These are phyloP conservation scores for Pichia pseudocactophila DNA, from an alignment of 805 yeast species.

Conservation along the genomic window DNA sequence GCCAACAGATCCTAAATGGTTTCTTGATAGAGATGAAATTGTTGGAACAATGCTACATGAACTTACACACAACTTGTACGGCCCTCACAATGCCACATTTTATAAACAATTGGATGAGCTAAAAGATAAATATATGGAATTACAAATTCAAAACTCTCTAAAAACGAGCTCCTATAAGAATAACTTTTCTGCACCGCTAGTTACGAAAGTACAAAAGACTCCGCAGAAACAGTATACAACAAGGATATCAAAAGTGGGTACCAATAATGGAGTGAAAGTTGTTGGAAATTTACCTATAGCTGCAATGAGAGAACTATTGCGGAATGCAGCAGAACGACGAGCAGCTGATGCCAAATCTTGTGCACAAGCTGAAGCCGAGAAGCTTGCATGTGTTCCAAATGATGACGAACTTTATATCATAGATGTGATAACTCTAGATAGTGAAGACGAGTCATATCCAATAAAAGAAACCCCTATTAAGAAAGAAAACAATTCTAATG, in stretches of 20 bases:
- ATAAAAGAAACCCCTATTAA: not conserved
- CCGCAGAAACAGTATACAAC: conserved; percentile 33
- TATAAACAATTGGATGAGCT: conserved; percentile 57
- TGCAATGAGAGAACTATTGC: conserved; percentile 35
- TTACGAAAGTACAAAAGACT: conserved; percentile 32
- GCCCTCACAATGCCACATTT: conserved; percentile 73
- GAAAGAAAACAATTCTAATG: not conserved
- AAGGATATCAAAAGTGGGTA: conserved; percentile 31
- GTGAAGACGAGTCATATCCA: not conserved
- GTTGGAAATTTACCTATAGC: conserved; percentile 6
- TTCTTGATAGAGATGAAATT: conserved; percentile 56
- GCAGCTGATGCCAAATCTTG: conserved; percentile 46
- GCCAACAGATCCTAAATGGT: conserved; percentile 40
- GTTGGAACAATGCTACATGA: conserved; percentile 87
- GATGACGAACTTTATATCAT: conserved; percentile 37
- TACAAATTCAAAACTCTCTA: conserved; percentile 35
- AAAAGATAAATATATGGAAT: conserved; percentile 38
- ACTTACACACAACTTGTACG: conserved; percentile 67
- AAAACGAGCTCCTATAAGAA: conserved; percentile 41
- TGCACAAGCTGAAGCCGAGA: conserved; percentile 16
- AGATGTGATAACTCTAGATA: conserved; percentile 19
- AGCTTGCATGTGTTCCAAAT: conserved; percentile 28
- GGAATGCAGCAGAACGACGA: conserved; percentile 59
- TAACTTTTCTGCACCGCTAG: conserved; percentile 7
- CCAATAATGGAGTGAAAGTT: conserved; percentile 7